Evolutionary conservation across 257 asterid genomes (phyloP), one percentile per base, ranked within the genome.

Genomic region (Primulina huaijiensis): DNA sequence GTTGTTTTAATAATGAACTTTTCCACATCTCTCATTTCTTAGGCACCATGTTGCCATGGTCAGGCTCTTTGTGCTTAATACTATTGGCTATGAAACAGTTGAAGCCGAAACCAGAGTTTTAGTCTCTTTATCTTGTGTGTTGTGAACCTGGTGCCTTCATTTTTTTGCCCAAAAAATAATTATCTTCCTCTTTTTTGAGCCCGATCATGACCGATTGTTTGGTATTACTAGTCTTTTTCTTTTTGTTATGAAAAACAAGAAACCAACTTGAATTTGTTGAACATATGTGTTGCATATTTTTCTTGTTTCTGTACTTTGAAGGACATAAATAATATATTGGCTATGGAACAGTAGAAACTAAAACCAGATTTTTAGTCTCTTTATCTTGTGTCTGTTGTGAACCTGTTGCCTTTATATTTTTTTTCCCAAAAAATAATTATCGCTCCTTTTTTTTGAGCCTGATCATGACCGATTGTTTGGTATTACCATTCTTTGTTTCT

Each of bases 11-110:
- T 23, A 46, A 3, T 17, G 16, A n/a, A 43, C 57, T 43, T 70
- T 25, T 65, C 64, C 43, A 11, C 9, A 46, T 20, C 27, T 33
- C 68, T 58, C 7, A 35, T 37, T 46, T 59, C 21, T 69, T 12
- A 20, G 62, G 65, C 21, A 27, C 31, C 69, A 16, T 61, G 73
- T 62, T 68, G 55, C 55, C 3, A 14, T 46, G 55, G 17, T 58
- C 64, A 55, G 72, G 65, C n/a, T 19, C 57, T 69, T 1, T 23
- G 65, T 30, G 20, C 53, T 66, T 62, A n/a, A 60, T 43, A 27
- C 62, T 6, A 23, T 43, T 70, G 55, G 55, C 55, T 46, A 46
- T 46, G 55, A 19, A 46, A n/a, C 7, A 46, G 6, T 46, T 14
- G 55, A 46, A 46, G 55, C 19, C 14, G 19, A 46, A 46, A 46